Base-by-base conservation (phyloP, 2,329 filamentous ascomycete genomes). In the Daldinia eschscholtzii region DNA sequence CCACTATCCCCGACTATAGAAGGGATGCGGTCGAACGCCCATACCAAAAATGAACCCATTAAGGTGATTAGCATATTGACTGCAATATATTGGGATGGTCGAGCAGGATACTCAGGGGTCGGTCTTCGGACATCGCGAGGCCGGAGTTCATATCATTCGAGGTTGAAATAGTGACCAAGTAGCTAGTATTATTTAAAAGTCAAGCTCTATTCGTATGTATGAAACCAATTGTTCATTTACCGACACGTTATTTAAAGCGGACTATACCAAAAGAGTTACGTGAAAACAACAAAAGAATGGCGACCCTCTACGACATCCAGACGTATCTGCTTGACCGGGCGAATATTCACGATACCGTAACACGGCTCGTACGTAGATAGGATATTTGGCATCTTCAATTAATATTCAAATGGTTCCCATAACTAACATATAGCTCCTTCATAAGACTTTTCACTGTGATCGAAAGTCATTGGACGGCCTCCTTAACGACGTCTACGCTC, bases 291-390 rank as follows among this genome's bases (percentile, higher is more conserved):
- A 7, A 15, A 46, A 65, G 4, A 37, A 73, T 73, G 80, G 64
- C 78, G 70, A 44, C 77, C 71, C 55, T 63, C 2, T 77, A 77
- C 64, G 73, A 76, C 53, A 65, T 72, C 41, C 52, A 72, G 52
- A 69, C 74, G 2, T 79, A 76, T 65, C 75, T 80, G n/a, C 74
- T 80, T 18, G 77, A 79, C 68, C 72, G 73, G 41, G 74, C 77
- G 30, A 79, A 79, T 63, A 74, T 79, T 52, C 72, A 78, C 6
- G 77, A 79, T 50, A 76, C 74, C 0, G 64, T 78, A 3, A 64
- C 53, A 37, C 75, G 74, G 30, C 65, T 78, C 30, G 77, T 78
- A 67, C 57, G 26, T 52, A 52, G 4, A 52, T 4, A n/a, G 1
- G 3, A n/a, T n/a, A 12, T 18, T 20, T 5, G 6, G 9, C 9